These are phyloP conservation scores for Tarenaya hassleriana DNA, from an alignment of 345 rosid genomes.

Conservation along the genomic window DNA sequence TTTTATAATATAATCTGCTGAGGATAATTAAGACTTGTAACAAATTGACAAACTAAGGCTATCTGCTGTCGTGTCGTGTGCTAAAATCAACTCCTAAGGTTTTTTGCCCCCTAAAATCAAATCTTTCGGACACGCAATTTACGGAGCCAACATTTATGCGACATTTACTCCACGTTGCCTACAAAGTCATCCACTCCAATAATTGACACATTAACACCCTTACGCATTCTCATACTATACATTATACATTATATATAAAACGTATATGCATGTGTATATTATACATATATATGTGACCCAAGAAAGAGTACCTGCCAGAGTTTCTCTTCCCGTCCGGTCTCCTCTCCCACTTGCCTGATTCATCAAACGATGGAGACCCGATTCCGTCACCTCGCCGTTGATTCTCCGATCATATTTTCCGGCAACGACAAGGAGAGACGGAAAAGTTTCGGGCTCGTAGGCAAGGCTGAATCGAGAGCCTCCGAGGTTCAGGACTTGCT, in stretches of 20 bases:
- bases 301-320: no score
- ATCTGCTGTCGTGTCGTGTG: no score
- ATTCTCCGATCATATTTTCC: constrained; percentile 28
- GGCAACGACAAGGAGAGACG: no score
- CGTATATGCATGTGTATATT: not conserved
- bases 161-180: constrained; percentile 33
- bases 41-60: no score
- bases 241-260: not conserved
- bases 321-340: not conserved
- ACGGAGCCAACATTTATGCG: constrained; percentile 39
- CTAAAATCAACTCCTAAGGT: not conserved
- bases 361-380: no score
- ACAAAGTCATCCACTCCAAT: constrained; percentile 8
- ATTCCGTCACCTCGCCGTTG: constrained; percentile 3
- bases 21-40: no score
- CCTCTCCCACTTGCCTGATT: not conserved
- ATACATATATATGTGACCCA: no score
- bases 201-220: constrained; percentile 14
- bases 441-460: no score
- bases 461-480: constrained; percentile 10
- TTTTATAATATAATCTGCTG: no score
- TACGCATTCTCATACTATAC: constrained; percentile 10
- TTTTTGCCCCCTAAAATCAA: constrained; percentile 17
- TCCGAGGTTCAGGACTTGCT: constrained; percentile 47
- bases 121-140: constrained; percentile 38